These are phyloP conservation scores for Cladosporium sp. DNA, from an alignment of 2,329 filamentous ascomycete species.

Conservation along the genomic window DNA sequence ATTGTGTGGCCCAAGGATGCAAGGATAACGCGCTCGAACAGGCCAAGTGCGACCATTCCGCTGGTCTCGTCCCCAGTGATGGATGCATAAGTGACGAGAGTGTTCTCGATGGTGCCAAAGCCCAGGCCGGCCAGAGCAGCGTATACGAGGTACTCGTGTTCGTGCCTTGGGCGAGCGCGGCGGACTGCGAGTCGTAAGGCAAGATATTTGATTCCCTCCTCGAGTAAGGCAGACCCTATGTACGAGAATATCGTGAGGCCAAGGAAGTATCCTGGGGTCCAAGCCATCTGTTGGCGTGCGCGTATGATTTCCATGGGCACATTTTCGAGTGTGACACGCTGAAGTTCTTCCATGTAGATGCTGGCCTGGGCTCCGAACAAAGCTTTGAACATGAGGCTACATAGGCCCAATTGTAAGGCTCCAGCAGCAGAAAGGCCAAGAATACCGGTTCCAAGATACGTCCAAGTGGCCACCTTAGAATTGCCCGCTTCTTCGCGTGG, in stretches of 20 bases:
- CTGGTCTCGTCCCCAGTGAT: neutral
- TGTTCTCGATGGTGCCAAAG: conserved; percentile 7
- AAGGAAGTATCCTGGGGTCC: conserved; percentile 3
- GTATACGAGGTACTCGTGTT: conserved; percentile 14
- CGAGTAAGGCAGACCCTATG: neutral
- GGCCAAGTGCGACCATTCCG: neutral
- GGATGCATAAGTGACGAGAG: neutral
- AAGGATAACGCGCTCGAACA: conserved; percentile 5
- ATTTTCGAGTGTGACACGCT: neutral
- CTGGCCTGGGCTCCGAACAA: neutral
- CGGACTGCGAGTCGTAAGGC: conserved; percentile 5
- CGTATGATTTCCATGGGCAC: neutral
- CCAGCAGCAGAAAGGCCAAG: conserved; percentile 1
- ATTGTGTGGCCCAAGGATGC: conserved; percentile 1
- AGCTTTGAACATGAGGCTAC: neutral
- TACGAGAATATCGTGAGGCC: conserved; percentile 1
- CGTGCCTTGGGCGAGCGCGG: conserved; percentile 9
- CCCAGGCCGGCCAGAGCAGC: conserved; percentile 3
- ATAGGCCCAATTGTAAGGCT: neutral
- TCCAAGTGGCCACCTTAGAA: neutral
- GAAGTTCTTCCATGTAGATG: neutral
- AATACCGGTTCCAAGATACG: neutral
- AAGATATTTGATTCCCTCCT: conserved; percentile 11
- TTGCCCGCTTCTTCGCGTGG: conserved; percentile 1
- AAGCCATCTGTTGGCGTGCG: conserved; percentile 3